Conservation (phyloP, 345 rosid genomes). For the Gossypium mustelinum region DNA sequence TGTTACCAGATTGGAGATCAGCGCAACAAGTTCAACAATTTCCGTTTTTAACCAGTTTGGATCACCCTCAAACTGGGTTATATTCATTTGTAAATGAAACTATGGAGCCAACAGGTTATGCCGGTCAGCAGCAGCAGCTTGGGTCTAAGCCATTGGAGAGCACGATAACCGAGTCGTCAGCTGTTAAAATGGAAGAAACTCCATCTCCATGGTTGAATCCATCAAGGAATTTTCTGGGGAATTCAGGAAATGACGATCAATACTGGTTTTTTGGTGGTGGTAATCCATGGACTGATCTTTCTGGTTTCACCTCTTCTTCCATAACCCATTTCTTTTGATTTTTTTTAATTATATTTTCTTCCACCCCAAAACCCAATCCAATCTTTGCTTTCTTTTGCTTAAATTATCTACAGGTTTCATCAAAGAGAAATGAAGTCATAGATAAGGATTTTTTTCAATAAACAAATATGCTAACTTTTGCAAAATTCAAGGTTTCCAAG, state of each 20-base stretch:
- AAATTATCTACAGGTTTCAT: conserved; percentile 16
- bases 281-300: conserved; percentile 53
- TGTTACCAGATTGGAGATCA: conserved; percentile 31
- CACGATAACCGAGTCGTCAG: conserved; percentile 11
- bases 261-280: conserved; percentile 27
- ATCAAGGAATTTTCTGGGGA: conserved; percentile 41
- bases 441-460: conserved; percentile 5
- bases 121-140: conserved; percentile 17
- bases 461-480: conserved; percentile 16
- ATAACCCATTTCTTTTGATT: conserved; percentile 41
- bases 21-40: conserved; percentile 36
- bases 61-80: conserved; percentile 26
- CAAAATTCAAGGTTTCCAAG: no score
- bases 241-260: conserved; percentile 41
- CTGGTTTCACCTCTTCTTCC: conserved; percentile 43
- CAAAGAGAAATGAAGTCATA: conserved; percentile 16
- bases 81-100: conserved; percentile 33
- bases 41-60: conserved; percentile 35
- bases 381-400: not conserved
- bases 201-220: conserved; percentile 31
- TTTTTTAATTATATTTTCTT: not conserved
- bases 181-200: conserved; percentile 42
- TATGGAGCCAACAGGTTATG: conserved; percentile 22
- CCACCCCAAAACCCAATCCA: not conserved
- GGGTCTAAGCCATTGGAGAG: conserved; percentile 29